Conservation (phyloP, 768 basidiomycete species). For the Phaeotremella skinneri region DNA sequence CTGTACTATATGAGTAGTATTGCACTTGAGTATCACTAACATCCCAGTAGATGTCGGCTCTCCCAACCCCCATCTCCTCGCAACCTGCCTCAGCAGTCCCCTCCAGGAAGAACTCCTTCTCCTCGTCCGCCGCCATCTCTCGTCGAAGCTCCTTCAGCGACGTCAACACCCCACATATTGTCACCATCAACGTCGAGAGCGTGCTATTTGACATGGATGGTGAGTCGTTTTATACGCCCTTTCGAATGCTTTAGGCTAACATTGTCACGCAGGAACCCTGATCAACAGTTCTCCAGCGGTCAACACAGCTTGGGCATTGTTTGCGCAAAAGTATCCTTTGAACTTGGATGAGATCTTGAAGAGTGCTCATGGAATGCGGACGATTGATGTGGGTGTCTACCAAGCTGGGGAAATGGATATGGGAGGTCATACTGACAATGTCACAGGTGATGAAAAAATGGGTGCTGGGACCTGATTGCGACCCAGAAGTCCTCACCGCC, state of each 20-base stretch:
- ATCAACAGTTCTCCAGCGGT: slow-evolving; percentile 83
- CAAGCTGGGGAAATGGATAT: background rate
- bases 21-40: too few species aligned
- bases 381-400: slow-evolving; percentile 59
- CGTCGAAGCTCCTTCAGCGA: slow-evolving; percentile 34
- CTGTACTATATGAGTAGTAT: too few species aligned
- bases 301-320: slow-evolving; percentile 69
- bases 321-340: slow-evolving; percentile 60
- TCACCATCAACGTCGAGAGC: slow-evolving; percentile 45
- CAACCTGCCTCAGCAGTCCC: slow-evolving; percentile 28
- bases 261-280: slow-evolving; percentile 53
- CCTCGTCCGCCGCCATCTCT: slow-evolving; percentile 7
- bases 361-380: slow-evolving; percentile 70
- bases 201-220: slow-evolving; percentile 48
- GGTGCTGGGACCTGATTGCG: slow-evolving; percentile 59
- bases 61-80: slow-evolving; percentile 36
- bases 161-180: slow-evolving; percentile 41
- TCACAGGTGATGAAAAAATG: slow-evolving; percentile 61
- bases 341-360: slow-evolving; percentile 50
- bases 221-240: slow-evolving; percentile 29
- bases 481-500: slow-evolving; percentile 37
- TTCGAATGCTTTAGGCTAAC: background rate
- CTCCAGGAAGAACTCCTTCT: background rate
- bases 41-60: slow-evolving; percentile 46
- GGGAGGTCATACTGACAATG: background rate